phyloP scores from a whole-genome alignment of 352 stramenopile genomes.

The Bremia lactucae region DNA sequence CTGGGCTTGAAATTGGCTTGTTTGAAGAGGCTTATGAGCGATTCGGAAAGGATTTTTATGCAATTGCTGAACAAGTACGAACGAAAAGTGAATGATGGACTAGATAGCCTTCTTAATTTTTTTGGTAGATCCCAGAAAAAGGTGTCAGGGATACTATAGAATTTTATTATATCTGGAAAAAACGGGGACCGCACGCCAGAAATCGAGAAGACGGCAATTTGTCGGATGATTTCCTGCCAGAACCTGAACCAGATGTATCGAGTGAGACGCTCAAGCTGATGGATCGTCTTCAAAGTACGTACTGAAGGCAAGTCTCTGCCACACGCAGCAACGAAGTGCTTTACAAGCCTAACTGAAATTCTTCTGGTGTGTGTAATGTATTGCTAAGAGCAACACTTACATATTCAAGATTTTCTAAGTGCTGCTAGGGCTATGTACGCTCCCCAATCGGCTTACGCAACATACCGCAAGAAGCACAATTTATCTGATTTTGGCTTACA shows the following conservation, averaged over 20 bases:
- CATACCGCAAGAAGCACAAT: conserved; percentile 43
- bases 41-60: conserved; percentile 71
- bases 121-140: conserved; percentile 47
- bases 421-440: conserved; percentile 44
- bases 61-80: conserved; percentile 54
- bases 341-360: neutral
- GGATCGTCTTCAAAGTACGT: conserved; percentile 53
- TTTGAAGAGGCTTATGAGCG: conserved; percentile 71
- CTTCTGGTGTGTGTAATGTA: neutral
- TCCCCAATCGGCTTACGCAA: conserved; percentile 21
- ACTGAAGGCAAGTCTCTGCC: no score
- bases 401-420: conserved; percentile 57
- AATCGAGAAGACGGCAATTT: conserved; percentile 21
- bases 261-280: conserved; percentile 48
- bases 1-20: conserved; percentile 52
- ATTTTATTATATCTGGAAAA: conserved; percentile 86
- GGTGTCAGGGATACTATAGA: conserved; percentile 50
- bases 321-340: neutral
- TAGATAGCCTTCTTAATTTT: neutral
- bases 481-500: conserved; percentile 45
- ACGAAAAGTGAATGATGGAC: neutral
- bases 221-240: conserved; percentile 36
- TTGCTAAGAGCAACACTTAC: conserved; percentile 45
- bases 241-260: conserved; percentile 44
- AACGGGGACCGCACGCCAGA: conserved; percentile 42